phyloP scores from a whole-genome alignment of 495 filamentous ascomycete genomes.

The Pyronema omphalodes region DNA sequence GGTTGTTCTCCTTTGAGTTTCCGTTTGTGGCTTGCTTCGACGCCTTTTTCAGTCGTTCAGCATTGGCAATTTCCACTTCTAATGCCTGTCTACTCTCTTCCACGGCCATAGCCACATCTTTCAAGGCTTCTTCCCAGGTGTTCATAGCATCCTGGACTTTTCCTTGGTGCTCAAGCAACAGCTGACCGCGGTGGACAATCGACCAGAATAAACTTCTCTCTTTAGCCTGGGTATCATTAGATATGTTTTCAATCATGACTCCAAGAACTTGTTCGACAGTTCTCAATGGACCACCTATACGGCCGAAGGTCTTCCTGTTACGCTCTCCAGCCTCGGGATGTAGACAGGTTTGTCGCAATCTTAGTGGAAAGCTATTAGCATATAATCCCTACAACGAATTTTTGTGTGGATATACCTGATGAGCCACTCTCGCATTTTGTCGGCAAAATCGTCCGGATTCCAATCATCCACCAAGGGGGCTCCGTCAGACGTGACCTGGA shows the following conservation, averaged over 20 bases:
- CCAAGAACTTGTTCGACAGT: constrained; percentile 71
- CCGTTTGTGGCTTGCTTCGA: constrained; percentile 7
- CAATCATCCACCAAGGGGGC: constrained; percentile 39
- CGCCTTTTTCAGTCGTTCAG: not conserved
- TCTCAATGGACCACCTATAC: constrained; percentile 44
- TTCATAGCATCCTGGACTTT: constrained; percentile 39
- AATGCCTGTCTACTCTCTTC: constrained; percentile 46
- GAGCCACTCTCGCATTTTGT: constrained; percentile 40
- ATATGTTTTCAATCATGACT: constrained; percentile 73
- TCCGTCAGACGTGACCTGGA: constrained; percentile 46
- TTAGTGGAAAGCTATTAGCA: not conserved
- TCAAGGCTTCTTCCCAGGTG: constrained; percentile 45
- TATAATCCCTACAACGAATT: not conserved
- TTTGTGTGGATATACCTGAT: constrained; percentile 22
- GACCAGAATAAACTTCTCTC: constrained; percentile 44
- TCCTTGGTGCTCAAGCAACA: constrained; percentile 23
- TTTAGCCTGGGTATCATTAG: constrained; percentile 41
- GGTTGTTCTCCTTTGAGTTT: constrained; percentile 21
- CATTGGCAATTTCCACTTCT: constrained; percentile 29
- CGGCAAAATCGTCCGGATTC: constrained; percentile 37
- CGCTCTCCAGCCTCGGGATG: constrained; percentile 56
- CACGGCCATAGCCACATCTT: constrained; percentile 38
- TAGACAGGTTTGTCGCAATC: constrained; percentile 65
- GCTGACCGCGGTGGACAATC: constrained; percentile 49
- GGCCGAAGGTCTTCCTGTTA: constrained; percentile 51